These are phyloP conservation scores for Cucumis hystrix DNA, from an alignment of 306 rosid genomes.

Conservation along the genomic window DNA sequence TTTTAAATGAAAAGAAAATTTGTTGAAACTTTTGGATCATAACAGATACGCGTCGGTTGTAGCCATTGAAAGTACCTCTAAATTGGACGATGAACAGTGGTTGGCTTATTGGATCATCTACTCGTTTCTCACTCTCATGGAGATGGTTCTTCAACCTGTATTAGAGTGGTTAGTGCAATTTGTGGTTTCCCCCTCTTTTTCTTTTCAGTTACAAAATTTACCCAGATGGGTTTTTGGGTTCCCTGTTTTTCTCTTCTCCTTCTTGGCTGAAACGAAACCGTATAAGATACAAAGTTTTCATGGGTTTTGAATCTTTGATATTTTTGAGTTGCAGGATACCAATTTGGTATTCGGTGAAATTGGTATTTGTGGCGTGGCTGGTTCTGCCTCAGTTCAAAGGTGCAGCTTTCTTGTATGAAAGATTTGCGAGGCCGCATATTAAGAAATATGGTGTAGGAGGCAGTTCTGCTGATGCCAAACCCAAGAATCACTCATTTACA, in stretches of 20 bases:
- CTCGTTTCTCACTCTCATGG: slow-evolving; percentile 74
- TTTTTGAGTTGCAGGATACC: slow-evolving; percentile 42
- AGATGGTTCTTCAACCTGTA: slow-evolving; percentile 55
- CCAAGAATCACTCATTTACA: neutral
- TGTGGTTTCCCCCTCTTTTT: neutral
- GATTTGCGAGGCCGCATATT: slow-evolving; percentile 44
- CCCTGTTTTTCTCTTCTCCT: neutral
- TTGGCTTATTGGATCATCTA: slow-evolving; percentile 90
- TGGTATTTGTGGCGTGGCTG: slow-evolving; percentile 65
- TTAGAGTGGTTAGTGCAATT: slow-evolving; percentile 33
- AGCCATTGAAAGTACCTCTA: slow-evolving; percentile 63
- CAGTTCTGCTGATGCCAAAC: neutral
- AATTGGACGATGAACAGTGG: slow-evolving; percentile 79
- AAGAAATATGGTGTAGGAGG: slow-evolving; percentile 14
- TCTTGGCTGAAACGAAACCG: neutral
- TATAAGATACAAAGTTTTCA: neutral
- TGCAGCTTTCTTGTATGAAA: slow-evolving; percentile 76
- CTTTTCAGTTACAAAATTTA: neutral
- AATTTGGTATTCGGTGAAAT: slow-evolving; percentile 60
- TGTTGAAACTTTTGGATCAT: neutral
- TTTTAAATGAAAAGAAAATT: neutral
- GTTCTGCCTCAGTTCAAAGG: slow-evolving; percentile 86
- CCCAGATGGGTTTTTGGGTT: neutral
- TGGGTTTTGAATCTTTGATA: neutral
- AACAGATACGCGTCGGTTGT: slow-evolving; percentile 79